Conservation (phyloP, 768 basidiomycete species). For the Clavaria fumosa region DNA sequence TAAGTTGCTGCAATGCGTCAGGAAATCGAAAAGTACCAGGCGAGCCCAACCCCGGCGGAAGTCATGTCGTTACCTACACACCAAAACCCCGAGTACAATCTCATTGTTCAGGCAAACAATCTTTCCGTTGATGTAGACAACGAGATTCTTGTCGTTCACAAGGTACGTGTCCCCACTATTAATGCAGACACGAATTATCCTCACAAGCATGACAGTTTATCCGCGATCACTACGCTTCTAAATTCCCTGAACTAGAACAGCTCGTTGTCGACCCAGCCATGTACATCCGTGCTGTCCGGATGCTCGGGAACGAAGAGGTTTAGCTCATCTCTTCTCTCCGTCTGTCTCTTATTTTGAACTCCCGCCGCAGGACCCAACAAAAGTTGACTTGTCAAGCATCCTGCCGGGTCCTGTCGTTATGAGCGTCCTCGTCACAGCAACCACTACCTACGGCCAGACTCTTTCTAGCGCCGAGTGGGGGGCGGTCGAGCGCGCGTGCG, state of each 20-base stretch:
- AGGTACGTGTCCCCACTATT: slow-evolving; percentile 31
- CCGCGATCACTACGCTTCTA: slow-evolving; percentile 88
- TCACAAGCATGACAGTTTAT: slow-evolving; percentile 52
- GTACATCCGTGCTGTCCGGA: slow-evolving; percentile 84
- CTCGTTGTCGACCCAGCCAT: slow-evolving; percentile 83
- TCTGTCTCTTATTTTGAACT: slow-evolving; percentile 1
- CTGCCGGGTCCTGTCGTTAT: slow-evolving; percentile 85
- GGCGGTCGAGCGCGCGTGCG: slow-evolving; percentile 73
- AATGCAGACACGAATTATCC: slow-evolving; percentile 7
- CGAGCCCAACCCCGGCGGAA: slow-evolving; percentile 63
- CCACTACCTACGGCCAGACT: slow-evolving; percentile 69
- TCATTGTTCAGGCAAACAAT: slow-evolving; percentile 97
- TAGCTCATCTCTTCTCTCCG: slow-evolving; percentile 7
- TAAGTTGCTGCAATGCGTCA: slow-evolving; percentile 17
- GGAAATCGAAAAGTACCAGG: slow-evolving; percentile 84
- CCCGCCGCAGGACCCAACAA: slow-evolving; percentile 61
- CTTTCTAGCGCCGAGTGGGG: slow-evolving; percentile 60
- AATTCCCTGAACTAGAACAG: slow-evolving; percentile 95
- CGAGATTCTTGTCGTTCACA: slow-evolving; percentile 93
- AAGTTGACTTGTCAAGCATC: slow-evolving; percentile 64
- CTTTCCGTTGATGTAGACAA: slow-evolving; percentile 97
- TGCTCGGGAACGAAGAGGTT: slow-evolving; percentile 72
- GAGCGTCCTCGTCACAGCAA: slow-evolving; percentile 92
- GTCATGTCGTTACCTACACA: slow-evolving; percentile 69
- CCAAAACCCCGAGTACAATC: slow-evolving; percentile 86